Base-by-base conservation (phyloP, 306 rosid genomes). In the Datisca glomerata region DNA sequence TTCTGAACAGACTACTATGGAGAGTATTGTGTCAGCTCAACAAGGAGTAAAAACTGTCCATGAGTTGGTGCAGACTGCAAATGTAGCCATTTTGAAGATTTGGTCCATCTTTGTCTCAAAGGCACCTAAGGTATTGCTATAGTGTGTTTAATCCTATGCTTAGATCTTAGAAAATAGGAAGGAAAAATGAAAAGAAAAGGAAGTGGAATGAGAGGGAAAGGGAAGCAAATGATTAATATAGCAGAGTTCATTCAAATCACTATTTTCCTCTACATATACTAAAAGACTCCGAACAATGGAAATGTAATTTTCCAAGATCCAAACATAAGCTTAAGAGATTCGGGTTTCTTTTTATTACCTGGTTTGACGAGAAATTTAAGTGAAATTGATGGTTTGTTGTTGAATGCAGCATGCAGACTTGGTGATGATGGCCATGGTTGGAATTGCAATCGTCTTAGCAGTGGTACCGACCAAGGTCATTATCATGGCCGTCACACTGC, bases 121-220 rank as follows among this genome's bases (percentile, higher is more conserved):
- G 68, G 76, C 96, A 7, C 78, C 43, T 0, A 84, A 84, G 98
- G 98, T 89, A 77, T n/a, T n/a, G n/a, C n/a, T n/a, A n/a, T n/a
- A n/a, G n/a, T n/a, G n/a, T n/a, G n/a, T n/a, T n/a, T n/a, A n/a
- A n/a, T n/a, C n/a, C n/a, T n/a, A n/a, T n/a, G n/a, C n/a, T n/a
- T n/a, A n/a, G n/a, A n/a, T n/a, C n/a, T n/a, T n/a, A n/a, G n/a
- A n/a, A n/a, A n/a, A n/a, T n/a, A n/a, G n/a, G n/a, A n/a, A n/a
- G n/a, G n/a, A n/a, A n/a, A n/a, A n/a, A n/a, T n/a, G n/a, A n/a
- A n/a, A n/a, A n/a, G n/a, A n/a, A n/a, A n/a, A n/a, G n/a, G n/a
- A n/a, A n/a, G n/a, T n/a, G n/a, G n/a, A n/a, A n/a, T n/a, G n/a
- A n/a, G n/a, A n/a, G n/a, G n/a, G n/a, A n/a, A n/a, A n/a, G n/a